Evolutionary conservation across 768 basidiomycete species (phyloP), one percentile per base, ranked within the genome.

Genomic region (Trametes punicea): DNA sequence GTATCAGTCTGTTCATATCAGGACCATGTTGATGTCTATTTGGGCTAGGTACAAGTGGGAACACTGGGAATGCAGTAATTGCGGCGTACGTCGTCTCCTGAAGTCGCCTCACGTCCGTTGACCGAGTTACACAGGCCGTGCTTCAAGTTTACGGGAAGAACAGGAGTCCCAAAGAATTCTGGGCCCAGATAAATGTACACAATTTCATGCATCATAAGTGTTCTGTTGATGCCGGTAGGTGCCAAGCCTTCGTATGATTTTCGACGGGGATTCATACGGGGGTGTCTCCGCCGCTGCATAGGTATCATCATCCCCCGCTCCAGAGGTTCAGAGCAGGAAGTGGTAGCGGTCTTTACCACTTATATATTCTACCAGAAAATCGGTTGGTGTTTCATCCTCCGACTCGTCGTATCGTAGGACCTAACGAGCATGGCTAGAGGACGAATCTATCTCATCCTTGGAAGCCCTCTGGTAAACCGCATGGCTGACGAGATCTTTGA

Each of bases 41-140:
- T 26, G 2, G 4, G 11, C 4, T 38, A 91, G 90, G 62, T 83
- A 68, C 49, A 85, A 84, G 69, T 90, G 88, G 89, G 81, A 88
- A 65, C 65, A 77, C 46, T 90, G 87, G 81, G 79, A 87, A 66
- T 93, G 90, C 63, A 69, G 74, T 29, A 64, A 74, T 53, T 92
- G 88, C 65, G 63, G 73, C 16, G 89, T 88, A 68, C 49, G 73
- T 55, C 18, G 0, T 41, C 3, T 11, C 5, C 18, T 15, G 3
- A 6, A 13, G 4, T 13, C 15, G 8, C 40, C 8, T 6, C 5
- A 13, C 16, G 25, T 34, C 42, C 45, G 13, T 40, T 36, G 38
- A 26, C 45, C 21, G 29, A 4, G 15, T 31, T 25, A 30, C 11
- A 23, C 44, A 61, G 62, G 55, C 47, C n/a, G 49, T 48, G n/a